Evolutionary conservation across 2,329 filamentous ascomycete genomes (phyloP).

Genomic region (Phoma sp.): DNA sequence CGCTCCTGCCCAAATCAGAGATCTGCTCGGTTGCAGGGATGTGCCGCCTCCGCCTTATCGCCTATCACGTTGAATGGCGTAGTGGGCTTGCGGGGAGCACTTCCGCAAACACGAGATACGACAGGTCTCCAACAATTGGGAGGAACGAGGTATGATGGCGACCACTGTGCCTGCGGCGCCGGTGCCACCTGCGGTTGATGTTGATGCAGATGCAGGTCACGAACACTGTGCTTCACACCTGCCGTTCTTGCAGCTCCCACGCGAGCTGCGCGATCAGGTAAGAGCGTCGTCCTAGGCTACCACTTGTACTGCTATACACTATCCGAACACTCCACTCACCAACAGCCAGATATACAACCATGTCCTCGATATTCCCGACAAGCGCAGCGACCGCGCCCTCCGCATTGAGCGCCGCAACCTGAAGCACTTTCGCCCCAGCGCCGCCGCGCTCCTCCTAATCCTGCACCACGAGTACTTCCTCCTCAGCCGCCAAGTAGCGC

Average conservation of each 20-base stretch:
- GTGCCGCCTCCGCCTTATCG: not conserved
- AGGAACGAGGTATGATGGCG: slow-evolving; percentile 23
- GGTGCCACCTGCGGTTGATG: slow-evolving; percentile 15
- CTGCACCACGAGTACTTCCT: slow-evolving; percentile 44
- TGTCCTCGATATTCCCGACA: slow-evolving; percentile 32
- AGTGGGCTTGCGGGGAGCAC: not conserved
- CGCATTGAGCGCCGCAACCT: slow-evolving; percentile 45
- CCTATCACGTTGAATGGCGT: slow-evolving; percentile 6
- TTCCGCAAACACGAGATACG: slow-evolving; percentile 22
- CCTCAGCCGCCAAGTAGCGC: slow-evolving; percentile 42
- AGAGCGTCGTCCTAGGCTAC: not conserved
- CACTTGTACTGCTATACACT: not conserved
- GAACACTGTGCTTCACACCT: slow-evolving; percentile 3
- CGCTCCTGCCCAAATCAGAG: slow-evolving; percentile 20
- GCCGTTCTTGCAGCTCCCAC: slow-evolving; percentile 40
- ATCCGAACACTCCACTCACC: not conserved
- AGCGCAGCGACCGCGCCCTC: slow-evolving; percentile 32
- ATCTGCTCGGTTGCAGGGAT: slow-evolving; percentile 15
- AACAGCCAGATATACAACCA: slow-evolving; percentile 40
- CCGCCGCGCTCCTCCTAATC: slow-evolving; percentile 40
- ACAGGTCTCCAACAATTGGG: not conserved
- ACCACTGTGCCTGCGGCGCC: slow-evolving; percentile 12
- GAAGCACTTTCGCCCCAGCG: slow-evolving; percentile 39
- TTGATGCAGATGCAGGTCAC: slow-evolving; percentile 5
- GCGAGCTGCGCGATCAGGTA: slow-evolving; percentile 48